These are phyloP conservation scores for Podila minutissima DNA, from an alignment of 192 early-diverging fungal species.

Conservation along the genomic window DNA sequence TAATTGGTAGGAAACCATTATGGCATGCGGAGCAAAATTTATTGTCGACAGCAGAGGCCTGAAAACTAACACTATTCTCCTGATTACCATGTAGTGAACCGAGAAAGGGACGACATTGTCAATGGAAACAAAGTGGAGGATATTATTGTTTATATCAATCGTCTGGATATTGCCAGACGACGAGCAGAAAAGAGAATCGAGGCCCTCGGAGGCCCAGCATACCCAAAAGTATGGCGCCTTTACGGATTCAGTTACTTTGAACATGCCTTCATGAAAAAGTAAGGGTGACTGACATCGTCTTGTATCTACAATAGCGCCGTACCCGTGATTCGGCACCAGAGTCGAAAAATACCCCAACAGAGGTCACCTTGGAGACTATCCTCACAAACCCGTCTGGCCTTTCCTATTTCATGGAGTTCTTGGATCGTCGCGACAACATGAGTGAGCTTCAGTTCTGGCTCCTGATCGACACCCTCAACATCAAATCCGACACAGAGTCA, in stretches of 20 bases:
- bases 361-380: constrained; percentile 63
- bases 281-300: background rate
- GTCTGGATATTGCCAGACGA: constrained; percentile 77
- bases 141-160: constrained; percentile 77
- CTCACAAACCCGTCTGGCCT: constrained; percentile 72
- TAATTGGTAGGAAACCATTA: constrained; percentile 50
- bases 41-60: background rate
- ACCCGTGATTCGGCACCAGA: constrained; percentile 18
- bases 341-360: constrained; percentile 42
- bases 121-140: constrained; percentile 82
- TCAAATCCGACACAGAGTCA: constrained; percentile 11
- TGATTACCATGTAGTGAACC: constrained; percentile 63
- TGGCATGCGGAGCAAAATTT: background rate
- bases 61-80: background rate
- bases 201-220: constrained; percentile 57
- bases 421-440: constrained; percentile 74
- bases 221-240: constrained; percentile 50
- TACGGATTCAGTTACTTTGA: background rate
- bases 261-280: too few relatives aligned
- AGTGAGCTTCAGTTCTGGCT: constrained; percentile 80
- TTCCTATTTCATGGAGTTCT: constrained; percentile 84
- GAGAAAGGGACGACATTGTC: constrained; percentile 78
- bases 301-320: constrained; percentile 5
- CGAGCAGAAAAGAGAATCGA: constrained; percentile 79
- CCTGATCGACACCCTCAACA: constrained; percentile 71